phyloP scores from a whole-genome alignment of 176 grass and related monocot species.

The barley (Hordeum vulgare) region MorexV3_pseudomolecules_assembly NC_058518.1:96270477-96270976 shows the following conservation, averaged over 20 bases:
- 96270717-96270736: neutral
- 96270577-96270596: neutral
- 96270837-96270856: neutral
- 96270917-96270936: neutral
- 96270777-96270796: constrained; percentile 94
- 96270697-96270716: neutral
- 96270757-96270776: constrained; percentile 98
- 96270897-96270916: neutral
- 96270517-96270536: constrained; percentile 45
- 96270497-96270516: constrained; percentile 97
- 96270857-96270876: neutral
- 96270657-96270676: constrained; percentile 85
- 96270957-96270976: neutral
- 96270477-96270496: constrained; percentile 96
- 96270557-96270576: neutral
- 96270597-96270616: constrained; percentile 72
- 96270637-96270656: constrained; percentile 94
- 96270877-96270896: neutral
- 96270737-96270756: constrained; percentile 27
- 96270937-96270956: neutral
- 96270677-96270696: constrained; percentile 49
- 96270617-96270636: constrained; percentile 78
- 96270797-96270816: constrained; percentile 95
- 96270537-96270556: neutral
- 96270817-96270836: constrained; percentile 50